Conservation (phyloP, 495 filamentous ascomycete genomes). For the Cudoniella acicularis region DNA sequence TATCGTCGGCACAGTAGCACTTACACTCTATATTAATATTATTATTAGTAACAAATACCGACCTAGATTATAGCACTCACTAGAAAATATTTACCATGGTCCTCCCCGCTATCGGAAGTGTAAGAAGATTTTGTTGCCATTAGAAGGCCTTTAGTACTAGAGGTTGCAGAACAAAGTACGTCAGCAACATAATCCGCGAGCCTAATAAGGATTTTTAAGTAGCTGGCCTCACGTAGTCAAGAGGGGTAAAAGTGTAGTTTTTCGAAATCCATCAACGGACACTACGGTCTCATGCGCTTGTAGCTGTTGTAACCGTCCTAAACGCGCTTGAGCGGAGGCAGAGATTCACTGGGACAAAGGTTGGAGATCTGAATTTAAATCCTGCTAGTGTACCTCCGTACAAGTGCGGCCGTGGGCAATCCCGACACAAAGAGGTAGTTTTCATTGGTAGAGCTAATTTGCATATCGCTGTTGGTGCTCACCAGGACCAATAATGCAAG, state of each 20-base stretch:
- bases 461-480: too few species aligned
- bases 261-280: constrained; percentile 4
- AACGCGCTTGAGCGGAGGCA: too few species aligned
- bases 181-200: background rate
- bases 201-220: background rate
- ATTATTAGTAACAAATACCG: constrained; percentile 1
- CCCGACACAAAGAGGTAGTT: too few species aligned
- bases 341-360: too few species aligned
- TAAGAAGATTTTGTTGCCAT: background rate
- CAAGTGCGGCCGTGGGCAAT: too few species aligned
- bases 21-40: constrained; percentile 1
- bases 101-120: background rate
- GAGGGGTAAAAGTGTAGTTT: background rate
- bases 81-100: background rate
- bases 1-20: background rate
- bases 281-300: background rate
- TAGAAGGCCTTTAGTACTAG: constrained; percentile 3
- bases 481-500: too few species aligned
- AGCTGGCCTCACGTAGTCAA: constrained; percentile 1
- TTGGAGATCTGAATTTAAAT: too few species aligned
- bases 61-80: constrained; percentile 1
- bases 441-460: too few species aligned
- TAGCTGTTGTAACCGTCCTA: background rate
- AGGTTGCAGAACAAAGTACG: background rate
- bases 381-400: too few species aligned